A percentile compares a stretch with the other conserved stretches of the same genome.
Conservation (phyloP, 164 flowering plant genomes). For the Annona squamosa region DNA sequence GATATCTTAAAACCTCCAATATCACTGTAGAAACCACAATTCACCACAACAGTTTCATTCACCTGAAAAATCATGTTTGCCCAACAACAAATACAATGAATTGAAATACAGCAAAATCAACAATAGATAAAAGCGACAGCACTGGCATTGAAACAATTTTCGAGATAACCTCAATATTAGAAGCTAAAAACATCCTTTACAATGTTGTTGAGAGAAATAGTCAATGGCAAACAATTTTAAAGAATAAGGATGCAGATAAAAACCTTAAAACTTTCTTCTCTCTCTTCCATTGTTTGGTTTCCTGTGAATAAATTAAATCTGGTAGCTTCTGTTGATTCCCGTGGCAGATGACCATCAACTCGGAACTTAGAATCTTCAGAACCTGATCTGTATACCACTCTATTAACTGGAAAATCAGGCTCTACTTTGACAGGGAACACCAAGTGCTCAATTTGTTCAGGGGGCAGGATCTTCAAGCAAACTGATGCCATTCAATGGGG, state of each 20-base stretch:
- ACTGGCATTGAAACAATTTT: background rate
- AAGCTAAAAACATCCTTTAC: background rate
- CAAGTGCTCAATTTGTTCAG: conserved; percentile 61
- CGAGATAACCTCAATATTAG: background rate
- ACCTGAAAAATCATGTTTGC: conserved; percentile 42
- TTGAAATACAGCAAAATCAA: conserved; percentile 3
- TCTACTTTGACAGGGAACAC: conserved; percentile 41
- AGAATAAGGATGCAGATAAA: conserved; percentile 14
- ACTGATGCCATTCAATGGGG: conserved; percentile 28
- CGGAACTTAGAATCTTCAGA: conserved; percentile 28
- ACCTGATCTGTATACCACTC: conserved; percentile 42
- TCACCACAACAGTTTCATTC: conserved; percentile 50
- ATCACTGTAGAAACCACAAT: conserved; percentile 92
- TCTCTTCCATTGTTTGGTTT: conserved; percentile 58
- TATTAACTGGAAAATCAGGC: conserved; percentile 32
- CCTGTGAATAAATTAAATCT: conserved; percentile 87
- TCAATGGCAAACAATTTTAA: background rate
- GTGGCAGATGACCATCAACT: conserved; percentile 24
- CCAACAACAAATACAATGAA: conserved; percentile 12
- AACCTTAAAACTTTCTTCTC: conserved; percentile 78
- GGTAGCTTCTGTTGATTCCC: conserved; percentile 22
- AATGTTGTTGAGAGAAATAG: background rate
- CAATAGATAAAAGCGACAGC: background rate
- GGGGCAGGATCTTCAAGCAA: conserved; percentile 78
- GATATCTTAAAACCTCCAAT: conserved; percentile 81